Base-by-base conservation (phyloP, 805 yeast genomes). In the Yamadazyma philogaea region DNA sequence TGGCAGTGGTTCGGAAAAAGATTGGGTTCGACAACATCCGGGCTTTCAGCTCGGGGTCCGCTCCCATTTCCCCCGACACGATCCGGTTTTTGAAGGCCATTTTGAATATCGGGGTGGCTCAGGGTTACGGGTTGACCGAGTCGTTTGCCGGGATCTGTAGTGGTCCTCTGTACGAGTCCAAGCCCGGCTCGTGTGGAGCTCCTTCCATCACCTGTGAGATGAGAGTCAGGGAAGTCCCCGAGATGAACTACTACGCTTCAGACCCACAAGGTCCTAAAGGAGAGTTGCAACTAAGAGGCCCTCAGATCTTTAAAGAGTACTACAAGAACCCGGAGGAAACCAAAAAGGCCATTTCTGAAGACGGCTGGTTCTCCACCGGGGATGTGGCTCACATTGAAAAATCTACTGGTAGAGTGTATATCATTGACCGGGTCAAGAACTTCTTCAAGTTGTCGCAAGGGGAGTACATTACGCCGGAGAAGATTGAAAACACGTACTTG, bases 61-160 rank as follows among this genome's bases (percentile, higher is more conserved):
- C 91, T 3, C 91, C 93, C 19, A 70, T 84, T 45, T 66, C 85
- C 17, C 72, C 76, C 15, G 81, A 76, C 30, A 80, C 88, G 1
- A 67, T 82, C 34, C 60, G 66, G 44, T 84, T 82, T 55, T 60
- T 85, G 51, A 75, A 79, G 51, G 80, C 81, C 12, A 72, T 80
- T 2, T 70, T 84, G 40, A 77, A 76, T 48, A 60, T 77, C 46
- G 77, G 74, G 67, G 74, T 77, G 46, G 50, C 62, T 16, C 89
- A 84, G 61, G 93, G 91, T 16, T 84, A 83, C 60, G 91, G 90
- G 1, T 69, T 81, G 28, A 79, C 86, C 6, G 88, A 82, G 57
- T 68, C 81, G 7, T 75, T 80, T 52, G 84, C 83, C 2, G 83
- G 82, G 5, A 56, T 76, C 37, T 60, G 70, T 16, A 48, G 68